Base-by-base conservation (phyloP, 2,329 filamentous ascomycete genomes). In the Nothopassalora personata region DNA sequence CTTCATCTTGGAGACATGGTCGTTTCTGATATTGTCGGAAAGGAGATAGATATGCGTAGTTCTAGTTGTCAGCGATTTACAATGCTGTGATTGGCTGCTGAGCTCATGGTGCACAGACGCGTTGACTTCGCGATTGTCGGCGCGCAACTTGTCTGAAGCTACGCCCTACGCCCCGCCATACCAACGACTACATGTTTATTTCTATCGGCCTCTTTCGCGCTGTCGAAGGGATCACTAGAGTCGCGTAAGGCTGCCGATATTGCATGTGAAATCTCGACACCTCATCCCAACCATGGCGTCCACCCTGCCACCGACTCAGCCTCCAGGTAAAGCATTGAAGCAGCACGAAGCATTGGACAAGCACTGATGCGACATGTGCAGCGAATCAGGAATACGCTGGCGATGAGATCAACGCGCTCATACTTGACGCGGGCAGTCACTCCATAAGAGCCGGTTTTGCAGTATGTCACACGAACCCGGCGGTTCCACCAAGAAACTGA, bases 321-420 rank as follows among this genome's bases (percentile, higher is more conserved):
- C 71, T 57, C 77, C 77, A 11, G 70, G 69, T 54, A 68, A 75
- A 54, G 70, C 28, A 27, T 30, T 11, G 23, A 28, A 27, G 28
- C 3, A 49, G 11, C 19, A 27, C 5, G 6, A n/a, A 8, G 11
- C 11, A n/a, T 11, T 30, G 3, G 23, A 28, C n/a, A 9, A 34
- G 8, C n/a, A 19, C 49, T 51, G 13, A 51, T 34, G 27, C 39
- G 39, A 15, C n/a, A 33, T 51, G 49, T 19, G 10, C 27, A 47
- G 53, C 53, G 27, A 51, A 51, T 18, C 58, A 74, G 62, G 77
- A 80, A 67, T 80, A 79, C 62, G 77, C 75, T 48, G 77, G 77
- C 96, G 94, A 99, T 80, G 94, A 99, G 80, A 92, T 99, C 65
- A 95, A 92, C 36, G 95, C 95, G 54, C 89, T 99, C 67, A 90